phyloP scores from a whole-genome alignment of 2,329 filamentous ascomycete species.

The Colletotrichum simmondsii region DNA sequence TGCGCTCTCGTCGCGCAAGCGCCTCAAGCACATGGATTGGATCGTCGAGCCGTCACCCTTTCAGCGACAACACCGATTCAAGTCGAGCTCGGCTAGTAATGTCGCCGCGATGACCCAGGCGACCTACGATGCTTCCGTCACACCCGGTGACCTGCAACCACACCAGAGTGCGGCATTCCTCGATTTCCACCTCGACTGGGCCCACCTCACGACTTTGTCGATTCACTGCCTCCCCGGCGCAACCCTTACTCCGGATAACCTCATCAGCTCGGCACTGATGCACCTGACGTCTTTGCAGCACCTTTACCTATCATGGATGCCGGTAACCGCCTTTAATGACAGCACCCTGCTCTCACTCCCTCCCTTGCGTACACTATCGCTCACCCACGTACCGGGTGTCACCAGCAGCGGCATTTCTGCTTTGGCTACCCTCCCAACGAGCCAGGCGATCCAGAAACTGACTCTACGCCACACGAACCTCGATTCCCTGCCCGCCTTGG shows the following conservation, averaged over 20 bases:
- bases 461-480: constrained; percentile 67
- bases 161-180: constrained; percentile 58
- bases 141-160: constrained; percentile 52
- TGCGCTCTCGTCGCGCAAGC: constrained; percentile 66
- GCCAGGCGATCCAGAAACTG: constrained; percentile 58
- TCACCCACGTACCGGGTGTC: constrained; percentile 67
- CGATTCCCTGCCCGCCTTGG: constrained; percentile 65
- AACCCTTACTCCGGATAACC: constrained; percentile 61
- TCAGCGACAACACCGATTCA: constrained; percentile 47
- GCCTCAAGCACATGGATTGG: constrained; percentile 70
- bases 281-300: constrained; percentile 65
- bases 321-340: constrained; percentile 67
- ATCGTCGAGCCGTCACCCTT: constrained; percentile 55
- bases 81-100: constrained; percentile 33
- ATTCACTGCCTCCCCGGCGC: constrained; percentile 69
- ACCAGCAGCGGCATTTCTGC: constrained; percentile 66
- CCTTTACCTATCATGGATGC: constrained; percentile 69
- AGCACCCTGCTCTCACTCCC: constrained; percentile 65
- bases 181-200: constrained; percentile 65
- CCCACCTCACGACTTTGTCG: constrained; percentile 64
- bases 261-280: constrained; percentile 62
- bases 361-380: constrained; percentile 62
- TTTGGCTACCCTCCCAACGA: constrained; percentile 63
- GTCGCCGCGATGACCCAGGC: constrained; percentile 10
- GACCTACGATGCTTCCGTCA: constrained; percentile 30